Percentiles rank a stretch among this genome's conserved stretches.
phyloP scores from a whole-genome alignment of 257 asterid genomes.

The Anisodus tanguticus region DNA sequence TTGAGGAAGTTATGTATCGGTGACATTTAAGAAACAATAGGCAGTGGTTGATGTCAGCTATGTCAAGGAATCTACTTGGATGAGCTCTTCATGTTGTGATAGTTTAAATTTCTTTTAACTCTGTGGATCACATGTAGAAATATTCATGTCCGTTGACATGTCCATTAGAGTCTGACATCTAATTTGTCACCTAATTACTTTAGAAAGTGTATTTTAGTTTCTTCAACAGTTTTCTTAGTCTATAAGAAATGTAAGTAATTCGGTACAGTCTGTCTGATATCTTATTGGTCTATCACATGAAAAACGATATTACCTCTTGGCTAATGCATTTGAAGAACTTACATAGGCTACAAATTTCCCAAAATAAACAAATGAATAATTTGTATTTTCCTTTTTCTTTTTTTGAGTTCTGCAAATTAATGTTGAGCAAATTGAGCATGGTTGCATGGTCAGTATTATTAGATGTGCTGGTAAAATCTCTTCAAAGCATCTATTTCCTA shows the following conservation, averaged over 20 bases:
- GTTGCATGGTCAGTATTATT: background rate
- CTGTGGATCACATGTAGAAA: background rate
- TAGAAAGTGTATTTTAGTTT: background rate
- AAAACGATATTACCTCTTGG: constrained; percentile 6
- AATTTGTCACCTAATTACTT: background rate
- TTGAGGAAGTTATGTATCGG: background rate
- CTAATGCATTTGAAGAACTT: constrained; percentile 11
- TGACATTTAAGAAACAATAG: background rate
- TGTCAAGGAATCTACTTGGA: background rate
- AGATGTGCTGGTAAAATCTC: constrained; percentile 10
- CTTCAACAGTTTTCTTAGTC: background rate
- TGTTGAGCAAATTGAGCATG: background rate
- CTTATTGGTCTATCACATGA: background rate
- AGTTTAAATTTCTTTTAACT: background rate
- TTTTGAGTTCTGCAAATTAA: background rate
- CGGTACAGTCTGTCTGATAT: background rate
- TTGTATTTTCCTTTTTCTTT: background rate
- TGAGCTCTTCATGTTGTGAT: constrained; percentile 21
- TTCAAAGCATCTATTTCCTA: background rate
- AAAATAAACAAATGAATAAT: background rate
- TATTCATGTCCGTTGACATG: background rate
- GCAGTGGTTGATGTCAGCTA: background rate
- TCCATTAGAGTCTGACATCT: background rate
- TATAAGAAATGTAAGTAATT: background rate
- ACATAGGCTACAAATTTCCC: constrained; percentile 1